A percentile compares a stretch with the other conserved stretches of the same genome.
Evolutionary conservation across 2,329 filamentous ascomycete genomes (phyloP).

Genomic region (Xylariaceae sp.): DNA sequence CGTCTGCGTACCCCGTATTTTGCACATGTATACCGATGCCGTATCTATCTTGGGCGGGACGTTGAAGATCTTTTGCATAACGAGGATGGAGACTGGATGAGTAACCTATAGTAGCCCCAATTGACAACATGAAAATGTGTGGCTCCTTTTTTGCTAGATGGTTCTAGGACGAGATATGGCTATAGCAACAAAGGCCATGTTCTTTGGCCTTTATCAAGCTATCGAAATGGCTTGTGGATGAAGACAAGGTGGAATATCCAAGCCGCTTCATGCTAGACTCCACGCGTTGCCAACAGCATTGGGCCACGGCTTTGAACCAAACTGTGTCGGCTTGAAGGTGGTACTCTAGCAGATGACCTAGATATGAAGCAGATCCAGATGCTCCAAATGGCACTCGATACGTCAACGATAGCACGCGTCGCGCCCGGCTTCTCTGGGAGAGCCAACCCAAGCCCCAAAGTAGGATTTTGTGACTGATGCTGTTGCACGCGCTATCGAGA

Average conservation of each 20-base stretch:
- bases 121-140: not conserved
- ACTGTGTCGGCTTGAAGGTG: conserved; percentile 10
- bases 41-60: too few species aligned
- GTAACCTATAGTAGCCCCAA: not conserved
- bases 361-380: conserved; percentile 8
- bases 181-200: not conserved
- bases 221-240: not conserved
- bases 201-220: not conserved
- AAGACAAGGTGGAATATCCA: not conserved
- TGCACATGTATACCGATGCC: too few species aligned
- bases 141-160: too few species aligned
- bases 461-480: conserved; percentile 22
- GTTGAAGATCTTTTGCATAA: too few species aligned
- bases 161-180: too few species aligned
- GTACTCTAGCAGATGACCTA: conserved; percentile 1
- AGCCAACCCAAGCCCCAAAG: conserved; percentile 27
- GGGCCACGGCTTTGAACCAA: too few species aligned
- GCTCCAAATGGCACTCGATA: conserved; percentile 16
- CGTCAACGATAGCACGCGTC: conserved; percentile 18
- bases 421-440: conserved; percentile 26
- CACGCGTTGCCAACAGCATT: too few species aligned
- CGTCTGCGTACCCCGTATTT: not conserved
- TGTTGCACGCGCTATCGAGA: conserved; percentile 33
- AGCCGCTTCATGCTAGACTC: too few species aligned
- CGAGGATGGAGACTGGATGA: too few species aligned